Percentiles rank a stretch among this genome's conserved stretches.
Evolutionary conservation across 1,139 yeast species (phyloP).

Genomic region (Ashbya aceris): DNA sequence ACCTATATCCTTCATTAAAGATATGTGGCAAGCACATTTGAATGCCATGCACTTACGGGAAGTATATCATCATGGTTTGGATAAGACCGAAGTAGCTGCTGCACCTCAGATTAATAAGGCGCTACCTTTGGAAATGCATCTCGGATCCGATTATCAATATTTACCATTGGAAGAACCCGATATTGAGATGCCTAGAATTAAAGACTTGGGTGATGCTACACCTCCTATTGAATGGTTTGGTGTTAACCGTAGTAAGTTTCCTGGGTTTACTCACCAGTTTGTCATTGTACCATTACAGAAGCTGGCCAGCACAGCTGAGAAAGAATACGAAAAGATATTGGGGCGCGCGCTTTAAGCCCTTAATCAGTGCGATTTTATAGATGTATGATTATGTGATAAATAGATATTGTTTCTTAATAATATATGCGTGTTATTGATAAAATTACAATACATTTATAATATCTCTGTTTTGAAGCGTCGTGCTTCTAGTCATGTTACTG

Average conservation of each 20-base stretch:
- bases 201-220: constrained; percentile 91
- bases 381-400: neutral
- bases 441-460: constrained; percentile 15
- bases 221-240: constrained; percentile 99
- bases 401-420: neutral
- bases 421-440: neutral
- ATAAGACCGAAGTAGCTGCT: constrained; percentile 1
- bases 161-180: constrained; percentile 63
- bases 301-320: constrained; percentile 52
- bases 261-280: constrained; percentile 74
- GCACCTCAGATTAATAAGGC: constrained; percentile 15
- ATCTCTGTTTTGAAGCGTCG: constrained; percentile 63
- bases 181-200: constrained; percentile 81
- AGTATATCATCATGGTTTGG: constrained; percentile 28
- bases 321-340: constrained; percentile 32
- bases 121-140: constrained; percentile 48
- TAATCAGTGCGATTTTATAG: no score
- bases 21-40: constrained; percentile 80
- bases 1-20: constrained; percentile 80
- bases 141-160: constrained; percentile 50
- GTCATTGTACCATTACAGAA: constrained; percentile 67
- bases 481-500: constrained; percentile 80
- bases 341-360: constrained; percentile 16
- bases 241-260: constrained; percentile 73
- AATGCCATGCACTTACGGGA: constrained; percentile 44